These are phyloP conservation scores for Elongisporangium prolatum DNA, from an alignment of 352 stramenopile genomes.

Conservation along the genomic window DNA sequence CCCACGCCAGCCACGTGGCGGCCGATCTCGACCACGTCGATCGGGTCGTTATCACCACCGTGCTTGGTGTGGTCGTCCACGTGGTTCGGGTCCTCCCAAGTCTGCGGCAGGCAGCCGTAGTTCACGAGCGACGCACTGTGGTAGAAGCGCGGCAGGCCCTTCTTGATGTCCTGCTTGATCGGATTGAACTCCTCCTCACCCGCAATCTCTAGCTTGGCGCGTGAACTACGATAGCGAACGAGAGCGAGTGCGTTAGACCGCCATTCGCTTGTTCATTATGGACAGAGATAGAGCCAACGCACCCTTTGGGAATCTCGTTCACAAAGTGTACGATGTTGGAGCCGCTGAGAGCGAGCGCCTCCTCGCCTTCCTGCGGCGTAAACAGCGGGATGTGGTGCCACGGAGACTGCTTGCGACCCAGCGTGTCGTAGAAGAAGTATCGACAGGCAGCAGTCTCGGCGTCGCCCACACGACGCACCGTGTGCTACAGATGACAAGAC, in stretches of 20 bases:
- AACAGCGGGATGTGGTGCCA: constrained; percentile 94
- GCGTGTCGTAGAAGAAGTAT: constrained; percentile 79
- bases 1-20: constrained; percentile 85
- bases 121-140: constrained; percentile 90
- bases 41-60: constrained; percentile 96
- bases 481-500: constrained; percentile 38
- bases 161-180: constrained; percentile 98
- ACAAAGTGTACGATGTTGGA: constrained; percentile 89
- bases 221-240: constrained; percentile 18
- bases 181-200: constrained; percentile 90
- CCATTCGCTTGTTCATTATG: neutral
- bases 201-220: constrained; percentile 93
- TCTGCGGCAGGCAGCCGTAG: constrained; percentile 99
- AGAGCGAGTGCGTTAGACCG: constrained; percentile 1
- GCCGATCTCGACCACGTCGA: constrained; percentile 99
- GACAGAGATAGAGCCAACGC: neutral
- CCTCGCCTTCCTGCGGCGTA: constrained; percentile 18
- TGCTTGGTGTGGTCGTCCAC: constrained; percentile 91
- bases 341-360: neutral
- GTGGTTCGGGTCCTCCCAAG: constrained; percentile 98
- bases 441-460: constrained; percentile 66
- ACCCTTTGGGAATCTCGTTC: constrained; percentile 91
- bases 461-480: constrained; percentile 53
- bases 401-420: constrained; percentile 79
- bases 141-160: constrained; percentile 92